A percentile compares a stretch with the other conserved stretches of the same genome.
Conservation (phyloP, 495 filamentous ascomycete species). For the Podospora pseudocomata region DNA sequence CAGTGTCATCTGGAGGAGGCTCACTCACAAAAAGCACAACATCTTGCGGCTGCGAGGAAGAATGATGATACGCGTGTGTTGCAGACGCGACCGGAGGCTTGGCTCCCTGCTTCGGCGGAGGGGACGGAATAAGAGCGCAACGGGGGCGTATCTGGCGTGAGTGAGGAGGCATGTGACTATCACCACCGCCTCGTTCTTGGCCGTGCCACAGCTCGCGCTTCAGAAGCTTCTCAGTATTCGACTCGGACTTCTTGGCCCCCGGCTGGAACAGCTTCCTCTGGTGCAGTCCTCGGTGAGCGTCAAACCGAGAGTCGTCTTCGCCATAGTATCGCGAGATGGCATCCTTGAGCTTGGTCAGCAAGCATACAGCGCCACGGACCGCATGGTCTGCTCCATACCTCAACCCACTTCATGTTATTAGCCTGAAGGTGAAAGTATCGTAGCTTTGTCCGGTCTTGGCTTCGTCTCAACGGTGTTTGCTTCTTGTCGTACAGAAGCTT, state of each 20-base stretch:
- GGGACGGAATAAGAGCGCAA: slow-evolving; percentile 25
- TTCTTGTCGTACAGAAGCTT: slow-evolving; percentile 24
- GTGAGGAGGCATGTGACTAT: slow-evolving; percentile 25
- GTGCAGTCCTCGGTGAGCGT: slow-evolving; percentile 13
- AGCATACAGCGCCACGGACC: neutral
- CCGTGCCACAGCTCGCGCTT: slow-evolving; percentile 31
- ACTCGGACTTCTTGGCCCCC: slow-evolving; percentile 16
- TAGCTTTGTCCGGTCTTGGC: slow-evolving; percentile 21
- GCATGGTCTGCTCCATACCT: neutral
- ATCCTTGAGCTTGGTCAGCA: slow-evolving; percentile 5
- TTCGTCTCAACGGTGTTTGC: slow-evolving; percentile 21
- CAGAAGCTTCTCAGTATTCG: slow-evolving; percentile 28
- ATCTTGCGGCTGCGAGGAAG: slow-evolving; percentile 17
- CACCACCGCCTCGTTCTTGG: slow-evolving; percentile 25
- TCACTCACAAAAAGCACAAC: slow-evolving; percentile 25
- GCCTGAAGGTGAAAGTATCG: slow-evolving; percentile 31
- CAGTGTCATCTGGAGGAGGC: neutral
- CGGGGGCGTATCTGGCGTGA: slow-evolving; percentile 29
- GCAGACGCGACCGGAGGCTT: too few relatives aligned
- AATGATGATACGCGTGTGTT: slow-evolving; percentile 4
- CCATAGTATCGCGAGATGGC: slow-evolving; percentile 26
- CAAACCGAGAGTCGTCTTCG: slow-evolving; percentile 22
- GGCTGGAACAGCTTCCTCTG: slow-evolving; percentile 20
- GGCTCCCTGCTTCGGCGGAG: slow-evolving; percentile 7
- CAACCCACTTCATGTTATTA: slow-evolving; percentile 33